Percentiles rank a stretch among this genome's conserved stretches.
These are phyloP conservation scores for Ammopiptanthus mongolicus DNA, from an alignment of 306 rosid genomes.

Conservation along the genomic window DNA sequence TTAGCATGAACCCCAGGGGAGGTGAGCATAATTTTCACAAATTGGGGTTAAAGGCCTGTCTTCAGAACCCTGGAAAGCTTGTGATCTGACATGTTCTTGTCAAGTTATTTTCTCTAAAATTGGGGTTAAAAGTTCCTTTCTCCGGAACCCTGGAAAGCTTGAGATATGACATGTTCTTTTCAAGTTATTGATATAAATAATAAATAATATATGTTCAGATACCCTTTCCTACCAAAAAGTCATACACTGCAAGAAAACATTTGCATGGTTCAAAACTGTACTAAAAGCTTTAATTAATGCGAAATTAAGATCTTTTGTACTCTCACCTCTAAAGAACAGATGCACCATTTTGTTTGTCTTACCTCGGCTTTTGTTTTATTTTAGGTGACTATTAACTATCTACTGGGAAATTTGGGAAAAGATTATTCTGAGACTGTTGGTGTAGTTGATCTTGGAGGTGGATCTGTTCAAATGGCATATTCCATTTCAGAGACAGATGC, in stretches of 20 bases:
- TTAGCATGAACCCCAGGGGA: too few species aligned
- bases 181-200: not conserved
- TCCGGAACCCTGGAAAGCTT: not conserved
- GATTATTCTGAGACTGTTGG: slow-evolving; percentile 72
- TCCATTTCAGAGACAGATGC: slow-evolving; percentile 75
- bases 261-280: not conserved
- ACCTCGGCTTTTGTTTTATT: slow-evolving; percentile 25
- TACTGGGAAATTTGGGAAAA: slow-evolving; percentile 78
- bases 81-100: not conserved
- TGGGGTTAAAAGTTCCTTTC: not conserved
- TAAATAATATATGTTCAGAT: not conserved
- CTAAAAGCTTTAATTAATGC: not conserved
- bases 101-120: too few species aligned
- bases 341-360: slow-evolving; percentile 5
- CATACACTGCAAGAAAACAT: slow-evolving; percentile 2
- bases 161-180: slow-evolving; percentile 13
- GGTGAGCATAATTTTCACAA: too few species aligned
- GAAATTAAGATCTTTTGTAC: not conserved
- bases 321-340: not conserved
- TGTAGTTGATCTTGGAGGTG: slow-evolving; percentile 96
- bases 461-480: slow-evolving; percentile 97
- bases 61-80: not conserved
- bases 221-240: not conserved
- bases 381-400: slow-evolving; percentile 84
- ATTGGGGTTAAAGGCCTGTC: not conserved